Evolutionary conservation across 1,284 basidiomycete genomes (phyloP).

Genomic region (Sutorius eximius): DNA sequence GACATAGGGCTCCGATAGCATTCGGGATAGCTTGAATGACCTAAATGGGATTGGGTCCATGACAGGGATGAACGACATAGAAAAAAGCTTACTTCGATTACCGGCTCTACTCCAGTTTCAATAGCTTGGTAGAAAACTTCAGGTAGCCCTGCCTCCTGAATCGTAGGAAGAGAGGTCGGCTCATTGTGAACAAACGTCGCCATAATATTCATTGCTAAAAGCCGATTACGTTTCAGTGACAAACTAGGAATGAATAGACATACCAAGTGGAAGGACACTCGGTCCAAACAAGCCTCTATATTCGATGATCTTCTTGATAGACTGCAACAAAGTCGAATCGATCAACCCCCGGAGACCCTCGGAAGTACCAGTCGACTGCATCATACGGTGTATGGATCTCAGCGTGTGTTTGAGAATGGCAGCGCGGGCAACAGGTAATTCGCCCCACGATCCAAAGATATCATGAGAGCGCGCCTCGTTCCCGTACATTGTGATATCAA

Average conservation of each 20-base stretch:
- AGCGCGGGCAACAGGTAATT: constrained; percentile 62
- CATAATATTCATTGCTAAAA: constrained; percentile 91
- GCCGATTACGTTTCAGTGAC: constrained; percentile 5
- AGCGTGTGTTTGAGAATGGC: constrained; percentile 88
- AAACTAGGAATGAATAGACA: not conserved
- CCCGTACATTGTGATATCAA: constrained; percentile 60
- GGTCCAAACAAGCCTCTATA: constrained; percentile 84
- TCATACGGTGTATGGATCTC: constrained; percentile 93
- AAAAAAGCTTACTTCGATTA: constrained; percentile 67
- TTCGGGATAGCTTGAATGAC: constrained; percentile 92
- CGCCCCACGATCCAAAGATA: constrained; percentile 57
- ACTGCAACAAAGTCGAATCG: constrained; percentile 85
- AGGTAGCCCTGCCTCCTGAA: constrained; percentile 91
- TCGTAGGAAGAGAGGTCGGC: constrained; percentile 88
- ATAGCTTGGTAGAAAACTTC: constrained; percentile 87
- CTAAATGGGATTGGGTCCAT: constrained; percentile 38
- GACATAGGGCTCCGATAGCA: constrained; percentile 94
- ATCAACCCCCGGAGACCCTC: constrained; percentile 95
- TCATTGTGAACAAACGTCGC: constrained; percentile 99
- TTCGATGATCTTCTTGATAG: constrained; percentile 87
- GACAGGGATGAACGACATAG: not conserved
- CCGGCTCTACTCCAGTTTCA: constrained; percentile 82
- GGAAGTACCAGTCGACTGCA: constrained; percentile 91
- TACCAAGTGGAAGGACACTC: constrained; percentile 82
- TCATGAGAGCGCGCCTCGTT: constrained; percentile 47